Evolutionary conservation across 345 rosid species (phyloP).

Genomic region (Populus nigra): DNA sequence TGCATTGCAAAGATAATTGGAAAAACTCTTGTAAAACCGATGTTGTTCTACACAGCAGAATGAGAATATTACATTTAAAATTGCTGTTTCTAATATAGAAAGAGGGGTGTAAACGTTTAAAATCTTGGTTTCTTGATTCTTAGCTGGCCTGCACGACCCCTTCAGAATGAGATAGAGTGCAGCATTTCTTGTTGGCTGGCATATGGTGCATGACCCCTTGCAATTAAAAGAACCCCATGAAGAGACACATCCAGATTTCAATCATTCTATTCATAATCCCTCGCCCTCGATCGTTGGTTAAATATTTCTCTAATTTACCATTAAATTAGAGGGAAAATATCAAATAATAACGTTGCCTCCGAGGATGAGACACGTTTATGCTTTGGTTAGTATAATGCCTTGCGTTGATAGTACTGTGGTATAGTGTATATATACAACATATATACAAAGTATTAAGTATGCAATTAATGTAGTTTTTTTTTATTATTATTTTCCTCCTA

Average conservation of each 20-base stretch:
- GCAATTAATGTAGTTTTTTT: no score
- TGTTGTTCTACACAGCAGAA: constrained; percentile 6
- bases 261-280: not conserved
- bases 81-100: not conserved
- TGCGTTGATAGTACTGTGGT: not conserved
- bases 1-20: constrained; percentile 12
- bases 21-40: constrained; percentile 13
- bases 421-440: no score
- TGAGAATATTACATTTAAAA: not conserved
- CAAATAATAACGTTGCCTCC: not conserved
- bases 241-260: not conserved
- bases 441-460: no score
- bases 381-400: not conserved
- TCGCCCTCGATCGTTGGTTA: not conserved
- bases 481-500: no score
- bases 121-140: not conserved
- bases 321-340: not conserved
- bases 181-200: constrained; percentile 11
- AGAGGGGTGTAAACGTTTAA: not conserved
- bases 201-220: not conserved
- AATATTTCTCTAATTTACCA: not conserved
- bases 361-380: not conserved
- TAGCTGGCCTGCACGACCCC: constrained; percentile 10
- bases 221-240: not conserved
- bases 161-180: not conserved